These are phyloP conservation scores for Tolypocladium nubicola DNA, from an alignment of 2,329 filamentous ascomycete species.

Conservation along the genomic window DNA sequence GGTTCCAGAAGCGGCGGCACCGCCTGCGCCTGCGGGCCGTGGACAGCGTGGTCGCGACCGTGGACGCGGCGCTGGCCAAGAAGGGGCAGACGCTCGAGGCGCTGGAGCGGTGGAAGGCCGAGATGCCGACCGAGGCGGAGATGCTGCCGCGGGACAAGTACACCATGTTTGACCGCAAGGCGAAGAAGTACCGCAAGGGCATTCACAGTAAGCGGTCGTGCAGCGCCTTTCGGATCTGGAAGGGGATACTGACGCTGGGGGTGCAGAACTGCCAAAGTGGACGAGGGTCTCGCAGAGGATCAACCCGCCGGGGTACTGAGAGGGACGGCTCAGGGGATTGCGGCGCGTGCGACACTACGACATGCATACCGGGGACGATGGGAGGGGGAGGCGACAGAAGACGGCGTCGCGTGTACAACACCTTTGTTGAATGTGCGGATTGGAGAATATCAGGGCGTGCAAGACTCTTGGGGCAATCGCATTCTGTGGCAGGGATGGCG, in stretches of 20 bases:
- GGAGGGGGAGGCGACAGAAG: not conserved
- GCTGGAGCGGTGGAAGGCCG: constrained; percentile 81
- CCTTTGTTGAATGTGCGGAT: constrained; percentile 9
- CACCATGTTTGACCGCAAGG: constrained; percentile 93
- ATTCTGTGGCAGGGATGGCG: not conserved
- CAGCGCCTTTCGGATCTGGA: not conserved
- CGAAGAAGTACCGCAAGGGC: constrained; percentile 90
- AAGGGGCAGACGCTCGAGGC: constrained; percentile 63
- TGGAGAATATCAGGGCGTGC: constrained; percentile 1
- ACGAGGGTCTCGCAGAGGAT: constrained; percentile 87
- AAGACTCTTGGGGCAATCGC: not conserved
- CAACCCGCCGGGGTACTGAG: constrained; percentile 88
- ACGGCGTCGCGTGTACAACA: constrained; percentile 17
- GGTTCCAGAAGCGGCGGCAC: constrained; percentile 82
- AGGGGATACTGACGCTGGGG: constrained; percentile 7
- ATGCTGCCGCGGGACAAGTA: constrained; percentile 98
- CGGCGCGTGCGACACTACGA: not conserved
- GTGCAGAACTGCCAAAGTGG: constrained; percentile 75
- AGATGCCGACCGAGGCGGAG: constrained; percentile 93
- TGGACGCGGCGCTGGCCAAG: constrained; percentile 68
- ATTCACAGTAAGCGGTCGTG: constrained; percentile 71
- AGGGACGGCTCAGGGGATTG: constrained; percentile 1
- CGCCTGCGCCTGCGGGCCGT: constrained; percentile 74
- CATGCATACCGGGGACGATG: not conserved
- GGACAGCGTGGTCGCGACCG: constrained; percentile 73